Conservation (phyloP, 495 filamentous ascomycete genomes). For the Durotheca rogersii region DNA sequence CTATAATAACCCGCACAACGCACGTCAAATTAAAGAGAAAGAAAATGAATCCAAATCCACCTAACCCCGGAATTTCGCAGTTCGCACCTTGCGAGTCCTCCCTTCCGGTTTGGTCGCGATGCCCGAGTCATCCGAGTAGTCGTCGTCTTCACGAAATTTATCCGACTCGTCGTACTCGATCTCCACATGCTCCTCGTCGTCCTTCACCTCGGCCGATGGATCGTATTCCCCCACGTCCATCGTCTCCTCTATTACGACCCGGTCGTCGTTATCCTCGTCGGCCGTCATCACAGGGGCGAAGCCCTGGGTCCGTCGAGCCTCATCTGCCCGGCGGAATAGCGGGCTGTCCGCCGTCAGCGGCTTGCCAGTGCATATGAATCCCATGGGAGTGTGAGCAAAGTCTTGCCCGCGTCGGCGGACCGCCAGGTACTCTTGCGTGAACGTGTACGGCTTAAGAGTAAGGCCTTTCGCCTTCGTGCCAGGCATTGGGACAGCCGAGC, state of each 20-base stretch:
- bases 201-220: conserved; percentile 13
- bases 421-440: conserved; percentile 54
- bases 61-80: background rate
- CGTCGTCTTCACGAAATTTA: background rate
- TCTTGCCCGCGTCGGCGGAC: conserved; percentile 52
- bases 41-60: no score
- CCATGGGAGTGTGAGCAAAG: conserved; percentile 56
- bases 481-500: background rate
- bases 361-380: conserved; percentile 52
- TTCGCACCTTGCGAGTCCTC: background rate
- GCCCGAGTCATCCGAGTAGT: background rate
- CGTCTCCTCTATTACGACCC: conserved; percentile 6
- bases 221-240: conserved; percentile 27
- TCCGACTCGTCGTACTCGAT: conserved; percentile 29
- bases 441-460: conserved; percentile 35
- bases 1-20: no score
- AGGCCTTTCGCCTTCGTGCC: conserved; percentile 1
- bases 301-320: background rate
- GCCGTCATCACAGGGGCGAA: conserved; percentile 4
- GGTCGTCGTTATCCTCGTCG: conserved; percentile 6
- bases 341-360: conserved; percentile 44
- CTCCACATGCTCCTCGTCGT: conserved; percentile 19
- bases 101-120: background rate
- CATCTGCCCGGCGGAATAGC: conserved; percentile 43
- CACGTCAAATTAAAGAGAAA: no score